Evolutionary conservation across 176 grass and related monocot species (phyloP).

Genomic region (Eleusine indica): DNA sequence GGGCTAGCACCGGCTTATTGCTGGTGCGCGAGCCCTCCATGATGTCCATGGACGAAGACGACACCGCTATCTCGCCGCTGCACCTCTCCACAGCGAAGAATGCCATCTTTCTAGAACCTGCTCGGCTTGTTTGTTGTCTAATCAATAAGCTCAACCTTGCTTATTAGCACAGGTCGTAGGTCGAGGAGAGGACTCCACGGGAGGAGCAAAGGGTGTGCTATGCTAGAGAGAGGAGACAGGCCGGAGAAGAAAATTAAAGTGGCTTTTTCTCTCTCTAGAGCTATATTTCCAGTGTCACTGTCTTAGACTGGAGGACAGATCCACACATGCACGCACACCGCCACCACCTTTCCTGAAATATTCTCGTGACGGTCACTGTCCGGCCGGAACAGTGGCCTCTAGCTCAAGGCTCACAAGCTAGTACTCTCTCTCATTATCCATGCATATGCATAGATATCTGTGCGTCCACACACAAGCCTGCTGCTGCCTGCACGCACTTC

Average conservation of each 20-base stretch:
- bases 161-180: neutral
- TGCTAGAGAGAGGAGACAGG: neutral
- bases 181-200: neutral
- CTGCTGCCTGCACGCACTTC: conserved; percentile 16
- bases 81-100: neutral
- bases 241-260: neutral
- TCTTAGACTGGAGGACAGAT: conserved; percentile 17
- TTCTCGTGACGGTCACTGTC: conserved; percentile 44
- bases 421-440: conserved; percentile 36
- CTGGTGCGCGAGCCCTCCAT: conserved; percentile 39
- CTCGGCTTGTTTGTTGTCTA: neutral
- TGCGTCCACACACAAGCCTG: conserved; percentile 14
- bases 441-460: conserved; percentile 46
- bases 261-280: conserved; percentile 7
- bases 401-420: conserved; percentile 39
- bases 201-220: neutral
- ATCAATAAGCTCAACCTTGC: conserved; percentile 13
- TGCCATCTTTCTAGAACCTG: neutral
- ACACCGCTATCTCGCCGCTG: conserved; percentile 34
- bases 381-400: conserved; percentile 11
- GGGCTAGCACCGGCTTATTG: conserved; percentile 54
- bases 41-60: conserved; percentile 24
- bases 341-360: conserved; percentile 34
- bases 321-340: conserved; percentile 22
- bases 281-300: conserved; percentile 35